A percentile compares a stretch with the other conserved stretches of the same genome.
These are phyloP conservation scores for Alternaria hordeiaustralica DNA, from an alignment of 2,329 filamentous ascomycete species.

Conservation along the genomic window DNA sequence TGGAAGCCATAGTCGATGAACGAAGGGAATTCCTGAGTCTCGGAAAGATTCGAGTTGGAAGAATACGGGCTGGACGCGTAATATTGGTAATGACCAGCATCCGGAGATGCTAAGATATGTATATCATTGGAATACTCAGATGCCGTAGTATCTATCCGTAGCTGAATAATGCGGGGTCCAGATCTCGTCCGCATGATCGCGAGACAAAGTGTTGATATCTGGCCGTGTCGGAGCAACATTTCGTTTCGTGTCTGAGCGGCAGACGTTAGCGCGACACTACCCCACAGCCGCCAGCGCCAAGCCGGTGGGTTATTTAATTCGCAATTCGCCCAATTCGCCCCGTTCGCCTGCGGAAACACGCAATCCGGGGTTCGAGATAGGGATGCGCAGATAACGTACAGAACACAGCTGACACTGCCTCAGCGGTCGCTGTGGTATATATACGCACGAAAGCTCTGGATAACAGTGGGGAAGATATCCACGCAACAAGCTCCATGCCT, in stretches of 20 bases:
- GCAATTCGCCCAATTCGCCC: not conserved
- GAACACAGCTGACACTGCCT: not conserved
- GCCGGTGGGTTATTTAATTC: not conserved
- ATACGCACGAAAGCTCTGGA: not conserved
- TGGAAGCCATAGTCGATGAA: not conserved
- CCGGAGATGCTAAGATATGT: not conserved
- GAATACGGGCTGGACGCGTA: not conserved
- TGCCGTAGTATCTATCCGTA: not conserved
- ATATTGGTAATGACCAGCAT: not conserved
- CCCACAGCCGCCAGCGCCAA: conserved; percentile 3
- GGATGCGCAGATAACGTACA: not conserved
- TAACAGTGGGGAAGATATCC: not conserved
- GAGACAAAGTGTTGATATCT: not conserved
- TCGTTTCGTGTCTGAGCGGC: conserved; percentile 1
- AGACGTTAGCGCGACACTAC: not conserved
- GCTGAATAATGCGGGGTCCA: not conserved
- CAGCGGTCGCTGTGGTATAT: not conserved
- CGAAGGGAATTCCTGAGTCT: not conserved
- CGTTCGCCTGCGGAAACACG: not conserved
- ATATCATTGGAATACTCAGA: not conserved
- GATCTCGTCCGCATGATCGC: not conserved
- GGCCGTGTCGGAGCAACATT: not conserved
- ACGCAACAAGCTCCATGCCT: not conserved
- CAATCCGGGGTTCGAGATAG: not conserved
- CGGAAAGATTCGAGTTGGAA: not conserved